Conservation (phyloP, 257 asterid genomes). For the Vinca minor region DNA sequence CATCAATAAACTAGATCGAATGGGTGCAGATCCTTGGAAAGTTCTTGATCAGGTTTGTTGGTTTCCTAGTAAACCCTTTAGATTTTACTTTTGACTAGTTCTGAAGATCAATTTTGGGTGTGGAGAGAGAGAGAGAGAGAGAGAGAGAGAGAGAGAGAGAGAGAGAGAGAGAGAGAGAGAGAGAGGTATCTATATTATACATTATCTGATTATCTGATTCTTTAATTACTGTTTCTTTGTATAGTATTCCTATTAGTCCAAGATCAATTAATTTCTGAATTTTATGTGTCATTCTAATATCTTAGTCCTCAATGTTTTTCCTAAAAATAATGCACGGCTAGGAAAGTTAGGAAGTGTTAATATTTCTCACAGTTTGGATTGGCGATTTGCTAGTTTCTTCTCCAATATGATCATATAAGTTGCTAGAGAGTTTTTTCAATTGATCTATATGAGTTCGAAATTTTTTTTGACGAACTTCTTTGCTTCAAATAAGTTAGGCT, state of each 20-base stretch:
- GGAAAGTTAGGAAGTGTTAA: not conserved
- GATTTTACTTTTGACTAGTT: not conserved
- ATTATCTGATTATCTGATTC: not conserved
- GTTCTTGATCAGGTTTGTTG: conserved; percentile 83
- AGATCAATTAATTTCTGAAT: not conserved
- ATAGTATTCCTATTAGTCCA: not conserved
- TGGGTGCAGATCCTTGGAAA: conserved; percentile 99
- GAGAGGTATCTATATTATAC: not conserved
- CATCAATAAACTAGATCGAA: conserved; percentile 90
- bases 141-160: not conserved
- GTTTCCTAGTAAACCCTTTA: not conserved
- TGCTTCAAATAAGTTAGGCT: not conserved
- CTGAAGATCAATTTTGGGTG: not conserved
- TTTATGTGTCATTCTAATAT: not conserved
- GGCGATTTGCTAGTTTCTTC: not conserved
- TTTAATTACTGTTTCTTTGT: not conserved
- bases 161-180: not conserved
- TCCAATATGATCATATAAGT: not conserved
- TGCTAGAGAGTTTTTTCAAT: not conserved
- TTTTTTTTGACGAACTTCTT: not conserved
- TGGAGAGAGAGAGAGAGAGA: not conserved
- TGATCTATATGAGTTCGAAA: not conserved
- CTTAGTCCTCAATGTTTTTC: not conserved
- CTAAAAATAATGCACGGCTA: not conserved
- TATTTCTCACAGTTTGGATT: not conserved